Conservation (phyloP, 202 grass and related monocot genomes). For the Alloteropsis angusta region DNA sequence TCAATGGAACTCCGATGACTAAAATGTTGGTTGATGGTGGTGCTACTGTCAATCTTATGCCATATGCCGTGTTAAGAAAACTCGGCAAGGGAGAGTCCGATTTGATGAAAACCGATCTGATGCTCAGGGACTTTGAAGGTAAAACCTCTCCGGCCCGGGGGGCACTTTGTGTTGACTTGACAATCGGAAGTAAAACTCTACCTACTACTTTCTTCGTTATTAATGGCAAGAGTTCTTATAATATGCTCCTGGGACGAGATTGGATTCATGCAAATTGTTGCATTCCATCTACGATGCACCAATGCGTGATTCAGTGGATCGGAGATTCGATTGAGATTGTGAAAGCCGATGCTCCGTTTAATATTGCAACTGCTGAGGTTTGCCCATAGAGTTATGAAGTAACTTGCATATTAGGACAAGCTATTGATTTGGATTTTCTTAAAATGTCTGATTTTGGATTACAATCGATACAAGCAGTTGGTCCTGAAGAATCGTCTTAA, state of each 20-base stretch:
- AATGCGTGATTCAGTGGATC: background rate
- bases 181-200: background rate
- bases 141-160: background rate
- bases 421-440: no score
- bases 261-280: background rate
- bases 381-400: no score
- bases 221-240: background rate
- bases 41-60: background rate
- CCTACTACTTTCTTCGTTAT: background rate
- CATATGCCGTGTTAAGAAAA: background rate
- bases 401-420: no score
- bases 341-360: no score
- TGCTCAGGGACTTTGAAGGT: background rate
- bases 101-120: background rate
- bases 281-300: background rate
- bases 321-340: background rate
- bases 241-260: background rate
- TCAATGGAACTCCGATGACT: no score
- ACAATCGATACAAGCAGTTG: no score
- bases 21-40: background rate
- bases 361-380: no score
- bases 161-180: background rate
- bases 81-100: background rate
- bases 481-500: no score
- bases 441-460: no score